Evolutionary conservation across 352 stramenopile genomes (phyloP).

Genomic region (Globisporangium radiosum): DNA sequence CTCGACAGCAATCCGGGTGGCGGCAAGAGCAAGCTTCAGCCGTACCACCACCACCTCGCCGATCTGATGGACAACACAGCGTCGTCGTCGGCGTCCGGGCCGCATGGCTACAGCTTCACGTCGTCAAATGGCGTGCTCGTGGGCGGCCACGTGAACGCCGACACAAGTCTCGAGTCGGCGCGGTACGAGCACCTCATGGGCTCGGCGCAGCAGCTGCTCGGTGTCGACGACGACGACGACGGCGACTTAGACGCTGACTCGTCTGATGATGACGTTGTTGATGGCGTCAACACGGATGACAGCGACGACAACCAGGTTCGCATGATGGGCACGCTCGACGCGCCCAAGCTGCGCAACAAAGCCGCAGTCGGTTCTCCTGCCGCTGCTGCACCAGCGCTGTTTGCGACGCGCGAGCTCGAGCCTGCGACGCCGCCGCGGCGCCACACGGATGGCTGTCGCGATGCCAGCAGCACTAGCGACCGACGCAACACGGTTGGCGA

Average conservation of each 20-base stretch:
- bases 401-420: slow-evolving; percentile 30
- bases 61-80: slow-evolving; percentile 11
- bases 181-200: slow-evolving; percentile 13
- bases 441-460: not conserved
- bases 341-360: slow-evolving; percentile 7
- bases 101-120: slow-evolving; percentile 10
- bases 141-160: slow-evolving; percentile 5
- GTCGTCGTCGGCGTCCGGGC: slow-evolving; percentile 8
- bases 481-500: slow-evolving; percentile 7
- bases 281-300: not conserved
- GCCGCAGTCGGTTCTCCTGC: slow-evolving; percentile 6
- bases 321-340: slow-evolving; percentile 15
- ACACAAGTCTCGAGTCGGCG: slow-evolving; percentile 11
- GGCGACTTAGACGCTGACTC: slow-evolving; percentile 23
- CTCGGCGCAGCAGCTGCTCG: slow-evolving; percentile 12
- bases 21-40: no score
- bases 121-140: slow-evolving; percentile 12
- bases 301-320: slow-evolving; percentile 17
- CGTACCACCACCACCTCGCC: not conserved
- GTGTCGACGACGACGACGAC: slow-evolving; percentile 15
- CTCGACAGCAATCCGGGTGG: not conserved
- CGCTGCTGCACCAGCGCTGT: slow-evolving; percentile 9
- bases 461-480: not conserved
- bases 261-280: slow-evolving; percentile 30
- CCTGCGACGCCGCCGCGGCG: slow-evolving; percentile 8